phyloP scores from a whole-genome alignment of 179 eudicot species.

The Nepenthes alata region DNA sequence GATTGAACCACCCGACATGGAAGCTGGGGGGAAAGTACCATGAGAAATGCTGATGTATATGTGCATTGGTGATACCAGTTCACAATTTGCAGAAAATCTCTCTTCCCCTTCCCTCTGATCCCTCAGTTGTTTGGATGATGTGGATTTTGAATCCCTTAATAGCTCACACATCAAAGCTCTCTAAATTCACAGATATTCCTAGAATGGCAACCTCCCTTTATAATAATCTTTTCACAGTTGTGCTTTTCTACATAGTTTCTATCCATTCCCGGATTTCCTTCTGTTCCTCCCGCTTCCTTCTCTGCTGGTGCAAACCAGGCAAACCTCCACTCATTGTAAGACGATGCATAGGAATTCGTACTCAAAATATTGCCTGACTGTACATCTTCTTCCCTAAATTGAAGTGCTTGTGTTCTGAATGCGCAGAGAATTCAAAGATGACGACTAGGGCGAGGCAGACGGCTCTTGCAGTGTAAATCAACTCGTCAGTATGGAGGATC shows the following conservation, averaged over 20 bases:
- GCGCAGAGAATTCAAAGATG: conserved; percentile 93
- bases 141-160: background rate
- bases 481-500: background rate
- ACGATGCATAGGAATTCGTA: too few relatives aligned
- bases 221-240: too few relatives aligned
- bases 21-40: too few relatives aligned
- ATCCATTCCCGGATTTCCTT: too few relatives aligned
- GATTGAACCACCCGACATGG: too few relatives aligned
- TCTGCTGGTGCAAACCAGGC: too few relatives aligned
- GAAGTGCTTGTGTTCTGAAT: conserved; percentile 1
- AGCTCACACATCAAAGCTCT: background rate
- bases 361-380: too few relatives aligned
- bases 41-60: too few relatives aligned
- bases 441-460: conserved; percentile 28
- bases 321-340: too few relatives aligned
- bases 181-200: background rate
- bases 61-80: background rate
- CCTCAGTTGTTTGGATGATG: background rate
- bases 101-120: background rate
- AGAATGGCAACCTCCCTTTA: too few relatives aligned
- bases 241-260: too few relatives aligned
- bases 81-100: background rate
- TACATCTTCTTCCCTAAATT: background rate
- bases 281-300: too few relatives aligned
- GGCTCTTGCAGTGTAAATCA: background rate